Conservation (phyloP, 2,329 filamentous ascomycete genomes). For the Aspergillus cejpii region DNA sequence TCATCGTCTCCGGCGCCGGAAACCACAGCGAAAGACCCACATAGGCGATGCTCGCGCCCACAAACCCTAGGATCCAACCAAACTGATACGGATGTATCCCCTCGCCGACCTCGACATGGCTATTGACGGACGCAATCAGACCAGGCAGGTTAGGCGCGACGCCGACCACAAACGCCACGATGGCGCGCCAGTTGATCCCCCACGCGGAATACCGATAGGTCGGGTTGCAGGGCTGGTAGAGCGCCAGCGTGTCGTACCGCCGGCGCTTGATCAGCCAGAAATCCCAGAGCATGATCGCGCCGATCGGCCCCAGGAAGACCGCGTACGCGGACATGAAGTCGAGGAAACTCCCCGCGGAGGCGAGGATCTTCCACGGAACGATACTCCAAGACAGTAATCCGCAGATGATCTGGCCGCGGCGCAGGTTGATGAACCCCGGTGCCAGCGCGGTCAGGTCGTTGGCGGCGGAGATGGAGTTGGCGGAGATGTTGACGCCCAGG, state of each 20-base stretch:
- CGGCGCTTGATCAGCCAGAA: slow-evolving; percentile 52
- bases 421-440: slow-evolving; percentile 51
- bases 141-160: slow-evolving; percentile 54
- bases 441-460: slow-evolving; percentile 53
- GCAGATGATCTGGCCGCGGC: slow-evolving; percentile 50
- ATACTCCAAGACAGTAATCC: slow-evolving; percentile 54
- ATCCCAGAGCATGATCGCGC: slow-evolving; percentile 54
- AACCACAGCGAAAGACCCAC: slow-evolving; percentile 44
- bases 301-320: slow-evolving; percentile 60
- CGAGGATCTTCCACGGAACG: slow-evolving; percentile 61
- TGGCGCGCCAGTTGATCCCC: slow-evolving; percentile 56
- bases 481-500: slow-evolving; percentile 52
- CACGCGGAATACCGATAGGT: slow-evolving; percentile 47
- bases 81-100: slow-evolving; percentile 57
- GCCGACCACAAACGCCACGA: slow-evolving; percentile 52
- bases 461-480: slow-evolving; percentile 45
- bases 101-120: slow-evolving; percentile 32
- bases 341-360: slow-evolving; percentile 52
- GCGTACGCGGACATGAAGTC: slow-evolving; percentile 62
- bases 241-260: slow-evolving; percentile 47
- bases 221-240: slow-evolving; percentile 45
- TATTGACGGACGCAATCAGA: slow-evolving; percentile 43
- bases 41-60: slow-evolving; percentile 52
- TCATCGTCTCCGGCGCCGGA: slow-evolving; percentile 46
- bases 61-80: slow-evolving; percentile 61